A percentile compares a stretch with the other conserved stretches of the same genome.
Conservation (phyloP, 2,329 filamentous ascomycete species). For the Neonectria coccinea region DNA sequence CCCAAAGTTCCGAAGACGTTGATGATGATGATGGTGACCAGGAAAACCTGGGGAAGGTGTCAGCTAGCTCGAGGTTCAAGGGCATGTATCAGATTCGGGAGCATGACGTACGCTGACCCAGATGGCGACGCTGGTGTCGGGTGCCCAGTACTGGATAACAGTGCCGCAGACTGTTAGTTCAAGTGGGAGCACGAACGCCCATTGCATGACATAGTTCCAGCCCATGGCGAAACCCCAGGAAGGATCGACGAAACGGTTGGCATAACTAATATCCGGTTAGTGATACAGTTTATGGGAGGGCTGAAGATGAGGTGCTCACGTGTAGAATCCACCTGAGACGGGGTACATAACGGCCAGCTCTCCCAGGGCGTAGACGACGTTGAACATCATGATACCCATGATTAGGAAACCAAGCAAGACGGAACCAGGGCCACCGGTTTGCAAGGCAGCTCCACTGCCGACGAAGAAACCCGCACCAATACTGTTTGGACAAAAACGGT, state of each 20-base stretch:
- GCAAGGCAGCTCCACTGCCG: conserved; percentile 62
- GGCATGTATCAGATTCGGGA: fast-evolving
- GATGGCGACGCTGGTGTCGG: conserved; percentile 58
- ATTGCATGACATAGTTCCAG: conserved; percentile 61
- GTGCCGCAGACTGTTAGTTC: conserved; percentile 63
- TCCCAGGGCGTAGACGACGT: conserved; percentile 71
- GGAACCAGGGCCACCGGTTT: conserved; percentile 51
- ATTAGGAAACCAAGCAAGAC: conserved; percentile 64
- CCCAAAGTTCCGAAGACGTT: conserved; percentile 68
- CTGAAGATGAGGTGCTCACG: conserved; percentile 38
- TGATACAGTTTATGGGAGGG: not conserved
- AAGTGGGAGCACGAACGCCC: conserved; percentile 60
- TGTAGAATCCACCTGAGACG: conserved; percentile 69
- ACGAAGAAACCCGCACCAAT: conserved; percentile 74
- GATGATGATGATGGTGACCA: conserved; percentile 62
- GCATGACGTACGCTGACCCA: conserved; percentile 60
- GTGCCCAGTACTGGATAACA: conserved; percentile 62
- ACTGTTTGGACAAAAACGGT: conserved; percentile 7
- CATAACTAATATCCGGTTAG: conserved; percentile 52
- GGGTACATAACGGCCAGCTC: conserved; percentile 56
- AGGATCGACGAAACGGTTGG: conserved; percentile 68
- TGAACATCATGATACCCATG: conserved; percentile 70
- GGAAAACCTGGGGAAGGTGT: conserved; percentile 56
- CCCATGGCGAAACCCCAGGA: conserved; percentile 60
- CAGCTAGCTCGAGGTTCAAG: not conserved